A percentile compares a stretch with the other conserved stretches of the same genome.
Conservation (phyloP, 116 monocot species). For the Posidonia oceanica region DNA sequence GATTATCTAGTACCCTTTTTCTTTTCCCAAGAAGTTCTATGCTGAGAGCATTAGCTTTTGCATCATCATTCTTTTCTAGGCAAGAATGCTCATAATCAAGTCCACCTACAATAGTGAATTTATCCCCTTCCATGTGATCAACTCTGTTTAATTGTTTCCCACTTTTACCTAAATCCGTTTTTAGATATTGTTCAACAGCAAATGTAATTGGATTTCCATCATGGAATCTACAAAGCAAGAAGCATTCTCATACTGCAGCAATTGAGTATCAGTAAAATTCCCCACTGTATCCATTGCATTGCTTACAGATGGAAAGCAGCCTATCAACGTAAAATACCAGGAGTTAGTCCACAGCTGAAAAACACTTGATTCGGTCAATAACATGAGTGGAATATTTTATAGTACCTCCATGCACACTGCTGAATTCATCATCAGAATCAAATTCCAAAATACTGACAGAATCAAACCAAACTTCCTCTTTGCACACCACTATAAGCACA, state of each 20-base stretch:
- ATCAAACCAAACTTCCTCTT: constrained; percentile 90
- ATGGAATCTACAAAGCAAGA: constrained; percentile 41
- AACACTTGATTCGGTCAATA: background rate
- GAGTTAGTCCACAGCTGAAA: background rate
- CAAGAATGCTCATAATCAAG: constrained; percentile 12
- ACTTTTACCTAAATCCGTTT: constrained; percentile 27
- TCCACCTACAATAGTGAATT: constrained; percentile 3
- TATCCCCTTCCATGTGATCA: constrained; percentile 14
- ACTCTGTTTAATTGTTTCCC: constrained; percentile 14
- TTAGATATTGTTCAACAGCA: constrained; percentile 38
- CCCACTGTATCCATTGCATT: constrained; percentile 20
- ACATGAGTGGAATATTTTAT: background rate
- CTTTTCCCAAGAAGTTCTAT: constrained; percentile 20
- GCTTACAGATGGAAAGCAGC: constrained; percentile 37
- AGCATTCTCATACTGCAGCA: constrained; percentile 46
- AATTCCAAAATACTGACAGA: constrained; percentile 68
- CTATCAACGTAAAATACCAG: constrained; percentile 16
- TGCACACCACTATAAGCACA: constrained; percentile 44
- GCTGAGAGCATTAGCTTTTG: constrained; percentile 7
- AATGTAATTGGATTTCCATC: constrained; percentile 17
- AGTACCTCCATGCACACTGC: constrained; percentile 70
- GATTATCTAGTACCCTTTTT: constrained; percentile 27
- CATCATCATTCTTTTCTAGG: constrained; percentile 15
- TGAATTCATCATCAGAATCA: constrained; percentile 83
- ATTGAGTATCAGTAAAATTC: constrained; percentile 15